Base-by-base conservation (phyloP, 2,329 filamentous ascomycete genomes). In the Arthrocladium fulminans region DNA sequence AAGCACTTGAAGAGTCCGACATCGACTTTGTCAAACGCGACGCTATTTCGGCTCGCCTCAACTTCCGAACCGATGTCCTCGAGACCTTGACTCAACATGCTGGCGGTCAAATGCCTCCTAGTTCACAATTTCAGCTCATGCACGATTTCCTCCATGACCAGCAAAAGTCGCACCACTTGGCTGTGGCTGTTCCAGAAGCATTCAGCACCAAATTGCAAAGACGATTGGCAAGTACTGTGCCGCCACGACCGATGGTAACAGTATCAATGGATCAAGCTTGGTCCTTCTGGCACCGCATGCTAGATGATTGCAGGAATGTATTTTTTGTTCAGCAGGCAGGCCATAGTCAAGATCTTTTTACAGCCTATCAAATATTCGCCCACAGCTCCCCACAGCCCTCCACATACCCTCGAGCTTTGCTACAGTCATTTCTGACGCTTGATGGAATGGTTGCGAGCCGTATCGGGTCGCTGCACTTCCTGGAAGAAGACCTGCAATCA, bases 171-270 rank as follows among this genome's bases (percentile, higher is more conserved):
- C 76, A 83, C 47, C 57, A 66, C 0, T 65, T 90, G 2, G 84
- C 80, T 0, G 80, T 74, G 44, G 65, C 78, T 0, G 80, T 94
- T 0, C 76, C 81, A 0, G 81, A 82, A n/a, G 81, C 89, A 0
- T 97, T 96, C 64, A 96, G 88, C 58, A 79, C 80, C 20, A 94
- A 95, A 62, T 76, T 97, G 30, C 92, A 98, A 62, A 79, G 89
- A n/a, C 84, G 84, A 54, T 73, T 98, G 25, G 89, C 92, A 1
- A 96, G 88, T 57, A 96, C 88, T 0, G 89, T 96, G 59, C 92
- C 92, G 3, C 92, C 92, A 6, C 79, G 90, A 7, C 89, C 90
- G 0, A 90, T 96, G 58, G 86, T 96, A 9, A 76, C 87, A 46
- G 63, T 57, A 32, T 79, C 77, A 22, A 84, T 86, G 57, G 77